Base-by-base conservation (phyloP, 208 protist species). In the Leptomonas seymouri region DNA sequence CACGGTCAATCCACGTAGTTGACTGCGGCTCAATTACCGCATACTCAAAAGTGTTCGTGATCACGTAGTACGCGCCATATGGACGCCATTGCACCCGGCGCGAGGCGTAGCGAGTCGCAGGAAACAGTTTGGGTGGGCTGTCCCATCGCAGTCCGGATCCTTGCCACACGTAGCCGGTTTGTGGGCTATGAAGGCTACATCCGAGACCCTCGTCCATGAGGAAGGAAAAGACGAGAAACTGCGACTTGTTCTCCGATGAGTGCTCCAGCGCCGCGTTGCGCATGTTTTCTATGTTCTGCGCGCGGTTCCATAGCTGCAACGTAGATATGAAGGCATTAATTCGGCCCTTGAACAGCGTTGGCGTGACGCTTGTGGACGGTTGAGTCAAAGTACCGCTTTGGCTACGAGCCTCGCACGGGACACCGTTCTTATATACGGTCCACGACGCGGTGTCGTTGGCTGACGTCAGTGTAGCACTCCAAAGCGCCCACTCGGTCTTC, bases 351-450 rank as follows among this genome's bases (percentile, higher is more conserved):
- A 80, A 73, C 15, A 79, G 31, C 14, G 60, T 21, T 8, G 61
- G 41, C 15, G 67, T 62, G 3, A 79, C 2, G 11, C 31, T 57
- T n/a, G 63, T 41, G 20, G 62, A 71, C 5, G 71, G 74, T 21
- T 85, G 81, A 11, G 85, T 54, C 20, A 94, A 56, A 1, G 73
- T 45, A 6, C 87, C 89, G 42, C 76, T 86, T n/a, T 74, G 74
- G 25, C 65, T 78, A 48, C 61, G 78, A 0, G 64, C 66, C 18
- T 90, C 81, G 46, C 84, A 81, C 45, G 74, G 12, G 21, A 81
- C 63, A 1, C 83, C 91, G 57, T 97, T 86, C 16, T 82, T 81
- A 70, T 88, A 93, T 1, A 96, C 79, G 3, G 55, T 83, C 91
- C 91, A 96, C 21, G 66, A 73, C 4, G 87, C 87, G 1, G 83